Base-by-base conservation (phyloP, 306 rosid genomes). In the Canavalia ensiformis region DNA sequence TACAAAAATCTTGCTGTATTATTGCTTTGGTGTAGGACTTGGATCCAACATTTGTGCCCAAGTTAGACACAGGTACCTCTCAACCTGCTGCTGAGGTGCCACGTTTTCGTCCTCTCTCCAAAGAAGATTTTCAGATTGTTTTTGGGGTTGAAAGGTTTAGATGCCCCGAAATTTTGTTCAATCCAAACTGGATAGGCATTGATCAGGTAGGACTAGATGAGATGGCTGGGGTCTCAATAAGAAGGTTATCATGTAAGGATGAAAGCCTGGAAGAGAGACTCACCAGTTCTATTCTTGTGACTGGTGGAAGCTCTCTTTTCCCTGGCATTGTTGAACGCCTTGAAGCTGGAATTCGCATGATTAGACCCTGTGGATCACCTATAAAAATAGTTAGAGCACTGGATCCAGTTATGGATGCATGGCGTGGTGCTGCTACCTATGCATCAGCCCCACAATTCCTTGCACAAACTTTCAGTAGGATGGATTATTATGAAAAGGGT, bases 201-300 rank as follows among this genome's bases (percentile, higher is more conserved):
- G 98, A 95, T 86, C 97, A 91, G 83, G 94, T 86, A 30, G 99
- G 99, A 30, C 70, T 95, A 58, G 99, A 92, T 74, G 98, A 95
- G 89, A 93, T 95, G 99, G 85, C 91, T 0, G 99, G 97, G 55
- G 86, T 95, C 70, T 91, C 98, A 0, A 75, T 93, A 47, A 92
- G 91, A 88, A 90, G 99, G 89, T 78, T 95, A 84, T 88, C 93
- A 51, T 80, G 83, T 10, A 75, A 85, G 35, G 85, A 66, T 45
- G 79, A 81, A 63, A 85, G 60, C 67, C 71, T 92, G 66, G 97
- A 89, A 83, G 74, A 79, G 83, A 87, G 92, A 83, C 87, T 95
- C 57, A 93, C 96, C 5, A 87, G 56, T 55, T 95, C 94, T 8
- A 84, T 93, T 3, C 84, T 95, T n/a, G 33, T 93, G 78, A 96